Conservation (phyloP, 768 basidiomycete species). For the Podaxis sp. region DNA sequence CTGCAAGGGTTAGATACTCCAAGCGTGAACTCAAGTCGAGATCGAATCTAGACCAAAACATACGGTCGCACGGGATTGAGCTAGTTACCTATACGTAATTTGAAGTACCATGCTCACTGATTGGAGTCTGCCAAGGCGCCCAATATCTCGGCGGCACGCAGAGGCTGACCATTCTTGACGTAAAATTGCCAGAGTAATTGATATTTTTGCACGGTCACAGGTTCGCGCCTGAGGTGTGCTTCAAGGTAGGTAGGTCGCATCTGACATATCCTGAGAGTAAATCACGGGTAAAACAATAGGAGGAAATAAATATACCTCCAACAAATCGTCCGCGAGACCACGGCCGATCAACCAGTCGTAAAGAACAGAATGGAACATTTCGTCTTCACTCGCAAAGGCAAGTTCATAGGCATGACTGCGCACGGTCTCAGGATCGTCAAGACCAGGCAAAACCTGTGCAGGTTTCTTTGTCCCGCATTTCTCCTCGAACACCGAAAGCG, state of each 20-base stretch:
- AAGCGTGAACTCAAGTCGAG: conserved; percentile 72
- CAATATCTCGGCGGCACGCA: conserved; percentile 87
- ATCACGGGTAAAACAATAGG: conserved; percentile 1
- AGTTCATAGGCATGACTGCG: conserved; percentile 84
- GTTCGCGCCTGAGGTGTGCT: conserved; percentile 81
- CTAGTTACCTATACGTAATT: background rate
- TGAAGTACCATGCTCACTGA: conserved; percentile 53
- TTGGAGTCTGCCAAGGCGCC: conserved; percentile 80
- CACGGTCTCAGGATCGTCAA: conserved; percentile 66
- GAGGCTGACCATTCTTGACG: conserved; percentile 84
- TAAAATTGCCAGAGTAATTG: conserved; percentile 98
- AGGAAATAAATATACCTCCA: conserved; percentile 62
- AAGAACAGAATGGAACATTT: conserved; percentile 90
- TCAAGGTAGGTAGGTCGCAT: conserved; percentile 89
- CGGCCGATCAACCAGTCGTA: conserved; percentile 92
- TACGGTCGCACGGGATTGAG: background rate
- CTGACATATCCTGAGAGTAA: conserved; percentile 35
- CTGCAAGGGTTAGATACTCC: conserved; percentile 91
- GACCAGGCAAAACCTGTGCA: conserved; percentile 26
- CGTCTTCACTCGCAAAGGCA: conserved; percentile 82
- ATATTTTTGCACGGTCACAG: conserved; percentile 74
- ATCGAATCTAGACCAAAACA: conserved; percentile 50
- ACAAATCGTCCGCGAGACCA: conserved; percentile 80
- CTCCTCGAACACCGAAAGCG: conserved; percentile 78
- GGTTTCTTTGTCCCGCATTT: conserved; percentile 37